A percentile compares a stretch with the other conserved stretches of the same genome.
These are phyloP conservation scores for Gossypium anomalum DNA, from an alignment of 345 rosid species.

Conservation along the genomic window DNA sequence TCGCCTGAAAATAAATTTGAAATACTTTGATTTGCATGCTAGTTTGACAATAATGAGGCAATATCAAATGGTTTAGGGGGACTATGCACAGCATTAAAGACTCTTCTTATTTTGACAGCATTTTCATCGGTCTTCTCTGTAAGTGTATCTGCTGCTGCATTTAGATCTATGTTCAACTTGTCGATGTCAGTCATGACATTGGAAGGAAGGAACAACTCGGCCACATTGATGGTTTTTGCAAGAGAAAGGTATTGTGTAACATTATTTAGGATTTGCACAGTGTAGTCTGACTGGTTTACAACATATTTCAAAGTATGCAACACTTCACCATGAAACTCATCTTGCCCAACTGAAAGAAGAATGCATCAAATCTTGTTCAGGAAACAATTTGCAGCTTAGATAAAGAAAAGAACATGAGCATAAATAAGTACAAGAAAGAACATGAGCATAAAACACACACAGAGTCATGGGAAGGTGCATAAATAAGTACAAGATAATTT, in stretches of 20 bases:
- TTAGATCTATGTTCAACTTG: slow-evolving; percentile 65
- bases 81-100: slow-evolving; percentile 65
- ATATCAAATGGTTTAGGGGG: slow-evolving; percentile 13
- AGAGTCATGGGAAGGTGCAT: no score
- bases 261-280: slow-evolving; percentile 70
- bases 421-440: neutral
- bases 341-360: slow-evolving; percentile 87
- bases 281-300: slow-evolving; percentile 89
- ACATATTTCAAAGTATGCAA: slow-evolving; percentile 74
- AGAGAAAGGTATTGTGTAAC: slow-evolving; percentile 81
- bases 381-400: slow-evolving; percentile 2
- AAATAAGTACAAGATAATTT: no score
- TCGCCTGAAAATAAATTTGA: slow-evolving; percentile 42
- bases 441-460: neutral
- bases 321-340: slow-evolving; percentile 69
- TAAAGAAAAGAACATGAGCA: neutral
- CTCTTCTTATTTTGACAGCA: slow-evolving; percentile 57
- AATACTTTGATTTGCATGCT: slow-evolving; percentile 10
- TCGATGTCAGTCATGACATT: slow-evolving; percentile 64
- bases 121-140: slow-evolving; percentile 63
- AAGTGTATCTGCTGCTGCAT: slow-evolving; percentile 66
- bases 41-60: neutral
- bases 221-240: slow-evolving; percentile 79
- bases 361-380: slow-evolving; percentile 74
- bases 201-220: slow-evolving; percentile 69